Base-by-base conservation (phyloP, 2,329 filamentous ascomycete genomes). In the Monilinia polystroma region DNA sequence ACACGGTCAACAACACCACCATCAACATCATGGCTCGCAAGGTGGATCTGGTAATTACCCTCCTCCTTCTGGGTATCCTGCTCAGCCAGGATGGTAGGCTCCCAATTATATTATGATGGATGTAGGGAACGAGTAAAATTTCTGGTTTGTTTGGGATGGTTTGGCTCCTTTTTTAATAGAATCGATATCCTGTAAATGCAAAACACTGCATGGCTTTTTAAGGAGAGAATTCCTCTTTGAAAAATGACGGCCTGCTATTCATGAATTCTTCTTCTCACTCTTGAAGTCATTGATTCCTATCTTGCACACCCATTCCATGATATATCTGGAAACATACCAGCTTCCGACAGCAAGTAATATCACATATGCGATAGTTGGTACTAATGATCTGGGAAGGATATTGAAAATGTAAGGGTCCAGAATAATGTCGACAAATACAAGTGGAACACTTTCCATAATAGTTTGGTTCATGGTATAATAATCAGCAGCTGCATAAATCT, bases 341-440 rank as follows among this genome's bases (percentile, higher is more conserved):
- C 74, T 72, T n/a, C 72, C 71, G 64, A 76, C 70, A 18, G 87
- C 86, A 64, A 96, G 83, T 3, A 85, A 71, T 4, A 83, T 73
- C 64, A 96, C 82, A 77, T 93, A 96, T 47, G 79, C 80, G 16
- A 85, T 86, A 1, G 90, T 94, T 26, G 91, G 88, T 29, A 90
- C 74, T 20, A 98, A 81, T 4, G 93, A 96, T 63, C 82, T 82
- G 16, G 95, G 95, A 63, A 98, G 82, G 20, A 93, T 75, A 79
- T 96, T 95, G 74, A 89, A 79, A 52, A 96, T 68, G 75, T 89
- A 98, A 0, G 93, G 93, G 77, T 98, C 95, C 32, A 99, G 85
- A 73, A 97, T 90, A 77, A 88, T 78, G 73, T 99, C 94, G 63
- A 90, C 90, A 64, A 87, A 81, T 4, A 98, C 92, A 0, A 87